phyloP scores from a whole-genome alignment of 2,329 filamentous ascomycete species.

The Trichoderma semiorbis region DNA sequence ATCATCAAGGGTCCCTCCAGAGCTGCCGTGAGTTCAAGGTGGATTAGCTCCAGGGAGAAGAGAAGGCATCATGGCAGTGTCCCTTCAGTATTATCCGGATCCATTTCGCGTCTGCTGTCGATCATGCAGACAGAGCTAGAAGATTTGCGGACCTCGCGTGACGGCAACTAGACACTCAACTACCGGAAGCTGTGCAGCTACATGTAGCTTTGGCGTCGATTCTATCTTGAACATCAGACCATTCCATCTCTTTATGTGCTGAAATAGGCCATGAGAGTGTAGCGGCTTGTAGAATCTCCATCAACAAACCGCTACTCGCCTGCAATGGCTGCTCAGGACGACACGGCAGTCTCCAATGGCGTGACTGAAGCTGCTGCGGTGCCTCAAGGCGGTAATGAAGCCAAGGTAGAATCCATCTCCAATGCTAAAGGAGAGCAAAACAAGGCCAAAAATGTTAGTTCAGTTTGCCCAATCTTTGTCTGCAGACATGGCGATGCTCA shows the following conservation, averaged over 20 bases:
- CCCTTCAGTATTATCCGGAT: not conserved
- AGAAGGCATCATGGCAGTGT: not conserved
- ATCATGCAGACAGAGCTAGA: slow-evolving; percentile 1
- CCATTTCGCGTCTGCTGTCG: not conserved
- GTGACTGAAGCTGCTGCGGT: not conserved
- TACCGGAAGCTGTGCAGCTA: not conserved
- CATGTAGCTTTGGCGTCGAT: not conserved
- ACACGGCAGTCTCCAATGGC: not conserved
- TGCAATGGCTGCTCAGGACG: slow-evolving; percentile 9
- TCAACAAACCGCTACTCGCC: not conserved
- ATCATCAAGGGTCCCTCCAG: not conserved
- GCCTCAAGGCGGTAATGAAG: not conserved
- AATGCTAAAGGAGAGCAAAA: not conserved
- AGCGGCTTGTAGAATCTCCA: slow-evolving; percentile 4
- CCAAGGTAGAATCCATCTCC: not conserved
- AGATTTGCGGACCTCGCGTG: not conserved
- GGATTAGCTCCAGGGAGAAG: not conserved
- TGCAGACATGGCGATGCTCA: not conserved
- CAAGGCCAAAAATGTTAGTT: not conserved
- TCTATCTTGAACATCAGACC: not conserved
- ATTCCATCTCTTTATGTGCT: not conserved
- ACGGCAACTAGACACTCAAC: not conserved
- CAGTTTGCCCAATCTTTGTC: not conserved
- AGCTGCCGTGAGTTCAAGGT: not conserved
- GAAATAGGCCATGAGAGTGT: not conserved